Evolutionary conservation across 78 protist genomes (phyloP).

Genomic region (Polysphondylium violaceum): DNA sequence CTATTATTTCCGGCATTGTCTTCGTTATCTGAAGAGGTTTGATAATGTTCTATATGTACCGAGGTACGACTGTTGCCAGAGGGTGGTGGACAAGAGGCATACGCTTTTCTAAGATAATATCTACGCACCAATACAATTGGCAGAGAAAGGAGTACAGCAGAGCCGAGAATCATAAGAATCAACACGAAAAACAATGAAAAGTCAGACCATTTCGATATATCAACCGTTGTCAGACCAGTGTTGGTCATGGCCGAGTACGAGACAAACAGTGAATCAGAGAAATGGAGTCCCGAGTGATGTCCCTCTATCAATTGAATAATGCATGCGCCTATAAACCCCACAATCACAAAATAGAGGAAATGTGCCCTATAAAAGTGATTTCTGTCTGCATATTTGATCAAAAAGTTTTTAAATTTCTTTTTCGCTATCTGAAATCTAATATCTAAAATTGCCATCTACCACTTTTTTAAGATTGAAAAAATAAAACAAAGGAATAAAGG

Average conservation of each 20-base stretch:
- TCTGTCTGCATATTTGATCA: constrained; percentile 5
- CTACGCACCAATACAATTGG: constrained; percentile 34
- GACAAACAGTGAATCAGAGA: constrained; percentile 28
- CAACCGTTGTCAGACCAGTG: constrained; percentile 38
- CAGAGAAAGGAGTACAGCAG: constrained; percentile 29
- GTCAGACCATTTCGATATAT: constrained; percentile 3
- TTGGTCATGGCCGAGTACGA: constrained; percentile 11
- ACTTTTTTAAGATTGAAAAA: no score
- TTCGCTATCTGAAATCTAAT: no score
- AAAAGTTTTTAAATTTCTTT: no score
- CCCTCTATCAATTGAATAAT: neutral
- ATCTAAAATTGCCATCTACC: no score
- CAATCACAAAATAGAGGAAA: constrained; percentile 29
- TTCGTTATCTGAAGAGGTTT: neutral
- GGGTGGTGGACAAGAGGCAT: neutral
- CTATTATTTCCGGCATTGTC: neutral
- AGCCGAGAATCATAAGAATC: constrained; percentile 17
- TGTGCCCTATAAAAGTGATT: constrained; percentile 51
- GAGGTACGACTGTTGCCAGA: neutral
- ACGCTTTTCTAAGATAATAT: constrained; percentile 3
- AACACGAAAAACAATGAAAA: neutral
- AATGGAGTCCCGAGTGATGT: neutral
- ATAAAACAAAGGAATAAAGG: no score
- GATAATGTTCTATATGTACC: neutral
- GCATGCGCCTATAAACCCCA: constrained; percentile 20